A percentile compares a stretch with the other conserved stretches of the same genome.
phyloP scores from a whole-genome alignment of 2,329 filamentous ascomycete genomes.

The Cladosporium austrohemisphaericum region DNA sequence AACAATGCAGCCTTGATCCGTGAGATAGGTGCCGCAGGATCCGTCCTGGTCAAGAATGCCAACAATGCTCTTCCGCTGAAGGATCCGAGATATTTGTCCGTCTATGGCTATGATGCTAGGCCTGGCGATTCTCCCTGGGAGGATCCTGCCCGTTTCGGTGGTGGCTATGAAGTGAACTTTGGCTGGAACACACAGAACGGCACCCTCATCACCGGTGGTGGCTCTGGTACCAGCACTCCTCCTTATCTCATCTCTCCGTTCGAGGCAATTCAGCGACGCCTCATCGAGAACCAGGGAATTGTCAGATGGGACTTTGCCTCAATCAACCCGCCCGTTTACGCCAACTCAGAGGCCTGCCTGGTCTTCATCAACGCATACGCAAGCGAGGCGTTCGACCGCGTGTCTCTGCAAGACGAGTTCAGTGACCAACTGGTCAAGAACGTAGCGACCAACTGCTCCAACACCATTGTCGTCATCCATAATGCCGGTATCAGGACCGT shows the following conservation, averaged over 20 bases:
- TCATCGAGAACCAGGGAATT: slow-evolving; percentile 26
- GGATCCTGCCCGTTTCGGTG: slow-evolving; percentile 36
- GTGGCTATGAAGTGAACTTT: slow-evolving; percentile 35
- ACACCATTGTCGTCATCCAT: slow-evolving; percentile 44
- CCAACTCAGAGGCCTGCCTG: slow-evolving; percentile 40
- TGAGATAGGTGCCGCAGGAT: slow-evolving; percentile 52
- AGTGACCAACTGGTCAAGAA: slow-evolving; percentile 41
- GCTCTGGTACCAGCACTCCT: slow-evolving; percentile 39
- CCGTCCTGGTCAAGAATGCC: slow-evolving; percentile 62
- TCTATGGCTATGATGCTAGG: slow-evolving; percentile 40
- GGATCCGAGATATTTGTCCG: slow-evolving; percentile 38
- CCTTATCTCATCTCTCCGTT: slow-evolving; percentile 39
- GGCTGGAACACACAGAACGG: slow-evolving; percentile 27
- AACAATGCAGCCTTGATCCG: slow-evolving; percentile 51
- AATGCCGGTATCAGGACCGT: slow-evolving; percentile 41
- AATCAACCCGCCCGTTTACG: slow-evolving; percentile 23
- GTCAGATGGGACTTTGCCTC: slow-evolving; percentile 23
- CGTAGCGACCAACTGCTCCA: slow-evolving; percentile 26
- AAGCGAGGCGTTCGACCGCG: slow-evolving; percentile 43
- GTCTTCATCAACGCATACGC: slow-evolving; percentile 57
- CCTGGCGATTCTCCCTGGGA: slow-evolving; percentile 30
- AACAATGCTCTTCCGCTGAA: slow-evolving; percentile 53
- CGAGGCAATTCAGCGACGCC: slow-evolving; percentile 38
- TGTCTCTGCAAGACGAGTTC: slow-evolving; percentile 42
- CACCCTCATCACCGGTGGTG: slow-evolving; percentile 43